Evolutionary conservation across 1,139 yeast species (phyloP).

Genomic region (Fermentozyma sake): DNA sequence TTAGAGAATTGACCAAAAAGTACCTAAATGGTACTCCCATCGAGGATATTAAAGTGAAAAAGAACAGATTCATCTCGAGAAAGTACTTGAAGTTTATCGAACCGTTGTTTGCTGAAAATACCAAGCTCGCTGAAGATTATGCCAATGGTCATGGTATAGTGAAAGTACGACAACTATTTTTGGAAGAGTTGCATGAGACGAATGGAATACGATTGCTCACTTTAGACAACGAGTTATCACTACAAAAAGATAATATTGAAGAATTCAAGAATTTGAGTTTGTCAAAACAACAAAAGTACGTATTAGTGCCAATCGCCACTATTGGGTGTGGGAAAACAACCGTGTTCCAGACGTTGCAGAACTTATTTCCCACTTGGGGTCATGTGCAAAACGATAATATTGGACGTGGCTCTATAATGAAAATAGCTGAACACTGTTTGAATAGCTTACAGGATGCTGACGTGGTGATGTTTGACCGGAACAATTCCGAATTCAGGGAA

Average conservation of each 20-base stretch:
- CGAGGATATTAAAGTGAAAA: constrained; percentile 32
- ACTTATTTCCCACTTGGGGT: constrained; percentile 61
- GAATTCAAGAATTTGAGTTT: constrained; percentile 1
- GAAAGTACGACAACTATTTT: constrained; percentile 57
- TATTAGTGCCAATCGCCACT: constrained; percentile 80
- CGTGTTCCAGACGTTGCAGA: constrained; percentile 54
- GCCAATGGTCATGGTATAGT: constrained; percentile 69
- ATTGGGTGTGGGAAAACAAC: constrained; percentile 97
- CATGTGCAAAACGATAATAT: constrained; percentile 87
- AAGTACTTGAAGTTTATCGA: constrained; percentile 66
- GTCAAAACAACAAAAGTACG: constrained; percentile 39
- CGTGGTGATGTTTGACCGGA: constrained; percentile 76
- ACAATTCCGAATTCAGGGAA: constrained; percentile 71
- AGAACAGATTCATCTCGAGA: constrained; percentile 57
- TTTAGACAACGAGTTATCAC: constrained; percentile 8
- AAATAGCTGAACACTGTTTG: constrained; percentile 49
- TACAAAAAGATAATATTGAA: constrained; percentile 9
- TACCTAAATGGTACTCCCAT: constrained; percentile 40
- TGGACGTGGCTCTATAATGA: constrained; percentile 43
- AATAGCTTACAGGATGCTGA: constrained; percentile 18
- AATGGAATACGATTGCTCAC: constrained; percentile 30
- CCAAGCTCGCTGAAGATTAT: constrained; percentile 43
- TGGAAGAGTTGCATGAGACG: constrained; percentile 33
- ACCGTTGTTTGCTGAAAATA: constrained; percentile 46
- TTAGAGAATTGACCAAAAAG: constrained; percentile 79